Evolutionary conservation across 805 yeast species (phyloP).

Genomic region (Wickerhamomyces bovis): DNA sequence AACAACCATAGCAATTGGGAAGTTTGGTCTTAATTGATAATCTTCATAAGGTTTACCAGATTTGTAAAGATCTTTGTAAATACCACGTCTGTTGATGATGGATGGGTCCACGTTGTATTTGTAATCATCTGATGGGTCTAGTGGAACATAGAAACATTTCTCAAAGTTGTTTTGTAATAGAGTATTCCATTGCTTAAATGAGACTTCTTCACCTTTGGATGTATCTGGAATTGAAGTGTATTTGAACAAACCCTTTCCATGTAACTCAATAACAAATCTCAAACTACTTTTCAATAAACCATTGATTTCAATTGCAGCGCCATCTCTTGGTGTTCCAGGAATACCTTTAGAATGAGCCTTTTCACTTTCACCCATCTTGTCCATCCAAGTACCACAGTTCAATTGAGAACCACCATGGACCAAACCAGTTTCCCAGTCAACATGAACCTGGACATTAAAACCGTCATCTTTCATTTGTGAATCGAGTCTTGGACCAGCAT

Average conservation of each 20-base stretch:
- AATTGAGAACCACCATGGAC: conserved; percentile 86
- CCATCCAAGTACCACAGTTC: conserved; percentile 99
- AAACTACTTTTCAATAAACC: conserved; percentile 82
- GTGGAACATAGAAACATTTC: conserved; percentile 70
- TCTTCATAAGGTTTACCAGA: conserved; percentile 89
- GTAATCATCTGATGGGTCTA: conserved; percentile 51
- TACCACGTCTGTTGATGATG: conserved; percentile 83
- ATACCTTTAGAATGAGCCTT: conserved; percentile 80
- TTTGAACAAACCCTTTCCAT: conserved; percentile 48
- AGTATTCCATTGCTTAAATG: conserved; percentile 66
- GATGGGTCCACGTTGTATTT: conserved; percentile 54
- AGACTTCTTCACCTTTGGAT: conserved; percentile 50
- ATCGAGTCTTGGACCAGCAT: conserved; percentile 86
- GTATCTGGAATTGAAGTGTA: conserved; percentile 50
- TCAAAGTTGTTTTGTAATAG: conserved; percentile 72
- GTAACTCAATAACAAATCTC: conserved; percentile 66
- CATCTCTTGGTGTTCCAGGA: conserved; percentile 98
- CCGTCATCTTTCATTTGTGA: conserved; percentile 92
- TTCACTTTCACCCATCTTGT: conserved; percentile 94
- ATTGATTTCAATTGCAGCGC: conserved; percentile 90
- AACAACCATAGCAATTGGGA: conserved; percentile 86
- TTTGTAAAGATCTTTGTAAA: conserved; percentile 79
- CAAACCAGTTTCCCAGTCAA: conserved; percentile 88
- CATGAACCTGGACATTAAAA: conserved; percentile 71
- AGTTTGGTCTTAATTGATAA: conserved; percentile 88